Evolutionary conservation across 139 green algal species (phyloP).

Genomic region (Astrephomene gubernaculifera): DNA sequence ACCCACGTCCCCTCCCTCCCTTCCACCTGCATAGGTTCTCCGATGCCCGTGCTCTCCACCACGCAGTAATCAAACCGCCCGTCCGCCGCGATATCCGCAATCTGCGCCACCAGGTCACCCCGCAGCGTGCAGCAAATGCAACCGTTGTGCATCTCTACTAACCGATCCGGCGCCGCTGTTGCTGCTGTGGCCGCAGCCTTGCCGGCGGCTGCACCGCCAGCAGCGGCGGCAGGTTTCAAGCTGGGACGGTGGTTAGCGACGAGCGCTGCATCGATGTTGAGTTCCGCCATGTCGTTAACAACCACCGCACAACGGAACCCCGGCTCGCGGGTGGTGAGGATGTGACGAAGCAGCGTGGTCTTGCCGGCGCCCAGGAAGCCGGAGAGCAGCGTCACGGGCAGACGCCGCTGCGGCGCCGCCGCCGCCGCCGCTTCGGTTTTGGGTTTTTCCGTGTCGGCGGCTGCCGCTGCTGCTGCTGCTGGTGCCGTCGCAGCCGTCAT

Average conservation of each 20-base stretch:
- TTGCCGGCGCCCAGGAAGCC: slow-evolving; percentile 84
- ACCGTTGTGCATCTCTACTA: slow-evolving; percentile 83
- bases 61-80: slow-evolving; percentile 82
- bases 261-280: slow-evolving; percentile 88
- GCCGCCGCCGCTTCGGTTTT: too few species aligned
- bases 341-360: slow-evolving; percentile 83
- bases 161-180: slow-evolving; percentile 44
- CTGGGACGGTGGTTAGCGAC: slow-evolving; percentile 37
- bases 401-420: not conserved
- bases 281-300: slow-evolving; percentile 91
- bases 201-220: not conserved
- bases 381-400: slow-evolving; percentile 79
- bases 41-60: slow-evolving; percentile 85
- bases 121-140: slow-evolving; percentile 93
- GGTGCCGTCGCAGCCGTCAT: not conserved
- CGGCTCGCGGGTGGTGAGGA: slow-evolving; percentile 65
- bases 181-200: not conserved
- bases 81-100: slow-evolving; percentile 63
- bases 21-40: slow-evolving; percentile 80
- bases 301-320: slow-evolving; percentile 73
- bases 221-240: not conserved
- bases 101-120: slow-evolving; percentile 76
- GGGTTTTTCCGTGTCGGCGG: too few species aligned
- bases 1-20: too few species aligned
- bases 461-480: not conserved